A percentile compares a stretch with the other conserved stretches of the same genome.
Conservation (phyloP, 495 filamentous ascomycete species). For the Talaromyces trachyspermus region DNA sequence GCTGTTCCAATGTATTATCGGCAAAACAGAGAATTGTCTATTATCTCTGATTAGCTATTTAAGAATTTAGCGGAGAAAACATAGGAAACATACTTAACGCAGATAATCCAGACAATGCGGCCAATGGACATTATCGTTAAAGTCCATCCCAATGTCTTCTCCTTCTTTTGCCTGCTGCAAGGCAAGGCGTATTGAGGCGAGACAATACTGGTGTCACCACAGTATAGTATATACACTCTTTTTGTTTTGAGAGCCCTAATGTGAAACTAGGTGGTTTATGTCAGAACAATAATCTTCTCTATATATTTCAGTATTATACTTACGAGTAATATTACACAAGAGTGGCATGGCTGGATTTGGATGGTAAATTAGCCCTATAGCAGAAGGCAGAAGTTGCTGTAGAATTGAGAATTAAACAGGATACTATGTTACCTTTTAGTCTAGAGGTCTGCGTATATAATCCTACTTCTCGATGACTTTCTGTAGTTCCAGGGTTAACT, state of each 20-base stretch:
- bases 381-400: neutral
- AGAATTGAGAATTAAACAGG: too few relatives aligned
- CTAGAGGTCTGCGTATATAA: too few relatives aligned
- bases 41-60: neutral
- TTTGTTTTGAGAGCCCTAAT: too few relatives aligned
- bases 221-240: neutral
- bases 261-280: too few relatives aligned
- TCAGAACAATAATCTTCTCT: constrained; percentile 1
- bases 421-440: too few relatives aligned
- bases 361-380: neutral
- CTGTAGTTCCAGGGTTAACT: too few relatives aligned
- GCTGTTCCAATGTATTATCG: neutral
- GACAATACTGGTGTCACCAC: neutral
- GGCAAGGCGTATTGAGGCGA: neutral
- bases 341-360: too few relatives aligned
- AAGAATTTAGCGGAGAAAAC: neutral
- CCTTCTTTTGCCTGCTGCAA: neutral
- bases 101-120: constrained; percentile 7
- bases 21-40: constrained; percentile 1
- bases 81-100: neutral
- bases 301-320: neutral
- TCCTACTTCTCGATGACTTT: too few relatives aligned
- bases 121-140: constrained; percentile 1
- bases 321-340: neutral
- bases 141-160: neutral